Evolutionary conservation across 2,329 filamentous ascomycete species (phyloP), one percentile per base, ranked within the genome.

Genomic region (Verticillium albo-atrum): DNA sequence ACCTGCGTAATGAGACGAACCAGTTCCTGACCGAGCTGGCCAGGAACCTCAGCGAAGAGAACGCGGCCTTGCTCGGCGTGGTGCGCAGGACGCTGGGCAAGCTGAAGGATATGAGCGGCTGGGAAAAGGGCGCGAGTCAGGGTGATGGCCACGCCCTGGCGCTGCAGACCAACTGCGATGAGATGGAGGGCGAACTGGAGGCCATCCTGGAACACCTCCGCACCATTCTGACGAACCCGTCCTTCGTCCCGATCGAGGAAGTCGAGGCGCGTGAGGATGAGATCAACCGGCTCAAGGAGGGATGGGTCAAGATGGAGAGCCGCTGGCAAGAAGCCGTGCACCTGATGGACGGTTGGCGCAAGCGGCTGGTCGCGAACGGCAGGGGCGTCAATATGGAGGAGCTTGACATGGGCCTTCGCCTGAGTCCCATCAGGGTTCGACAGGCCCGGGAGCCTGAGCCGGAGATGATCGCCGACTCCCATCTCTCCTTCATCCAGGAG

Each of bases 211-310:
- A 90, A 34, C 92, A 96, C 69, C 83, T 99, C 64, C 85, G 90
- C 64, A 89, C 84, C 2, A 85, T 99, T 37, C 80, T 99, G 52
- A 97, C 92, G 9, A 98, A 98, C 69, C 95, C 95, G 1, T 96
- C 93, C 2, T 99, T 98, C 71, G 95, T 97, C 15, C 91, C 94
- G 0, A 86, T 98, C 25, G 95, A 98, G 68, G 95, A 98, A 72
- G 92, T 99, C 2, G 89, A 96, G 69, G 77, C 92, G n/a, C 87
- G 94, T 58, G 94, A 99, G 64, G 89, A 96, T 61, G 93, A 97
- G 71, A 98, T 99, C 64, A 82, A 84, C 57, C 85, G 91, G 56
- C 79, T 99, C 54, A 87, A 91, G 58, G 85, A 89, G 58, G 92
- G 93, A 17, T 96, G 94, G 89, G 90, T 96, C 71, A 92, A 90